Evolutionary conservation across 495 filamentous ascomycete species (phyloP).

Genomic region (Neurospora sp.): DNA sequence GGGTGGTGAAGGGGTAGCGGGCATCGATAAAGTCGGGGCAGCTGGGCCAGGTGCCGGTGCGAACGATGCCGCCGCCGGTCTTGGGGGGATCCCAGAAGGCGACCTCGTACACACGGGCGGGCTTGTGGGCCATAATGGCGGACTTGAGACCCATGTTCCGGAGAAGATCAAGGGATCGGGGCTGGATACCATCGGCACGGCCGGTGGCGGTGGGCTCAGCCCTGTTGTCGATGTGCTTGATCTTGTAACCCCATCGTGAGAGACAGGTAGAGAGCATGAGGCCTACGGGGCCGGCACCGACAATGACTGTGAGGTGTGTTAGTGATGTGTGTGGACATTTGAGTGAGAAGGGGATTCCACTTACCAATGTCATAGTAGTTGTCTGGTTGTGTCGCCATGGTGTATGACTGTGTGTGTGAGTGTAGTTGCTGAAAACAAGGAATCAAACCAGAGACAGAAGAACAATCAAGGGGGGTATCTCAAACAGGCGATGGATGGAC

Average conservation of each 20-base stretch:
- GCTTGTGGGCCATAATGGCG: slow-evolving; percentile 68
- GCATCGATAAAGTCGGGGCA: slow-evolving; percentile 68
- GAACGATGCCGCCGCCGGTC: slow-evolving; percentile 44
- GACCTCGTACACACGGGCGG: slow-evolving; percentile 64
- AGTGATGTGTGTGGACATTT: background rate
- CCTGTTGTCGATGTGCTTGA: slow-evolving; percentile 63
- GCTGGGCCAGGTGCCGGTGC: slow-evolving; percentile 59
- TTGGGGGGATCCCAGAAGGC: slow-evolving; percentile 65
- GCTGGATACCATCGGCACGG: slow-evolving; percentile 71
- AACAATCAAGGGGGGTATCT: slow-evolving; percentile 11
- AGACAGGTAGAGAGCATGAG: slow-evolving; percentile 77
- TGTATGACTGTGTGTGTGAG: background rate
- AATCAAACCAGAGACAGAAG: background rate
- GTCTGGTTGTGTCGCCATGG: slow-evolving; percentile 14
- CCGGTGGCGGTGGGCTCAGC: slow-evolving; percentile 58
- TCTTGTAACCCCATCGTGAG: slow-evolving; percentile 58
- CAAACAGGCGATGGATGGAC: background rate
- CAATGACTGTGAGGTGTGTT: slow-evolving; percentile 47
- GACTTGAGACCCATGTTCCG: slow-evolving; percentile 60
- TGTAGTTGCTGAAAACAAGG: background rate
- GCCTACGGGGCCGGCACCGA: slow-evolving; percentile 84
- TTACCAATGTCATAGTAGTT: slow-evolving; percentile 28
- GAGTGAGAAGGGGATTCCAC: background rate
- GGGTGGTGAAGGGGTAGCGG: slow-evolving; percentile 63
- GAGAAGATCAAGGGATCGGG: slow-evolving; percentile 67